Conservation (phyloP, 345 rosid species). For the Brassica carinata region DNA sequence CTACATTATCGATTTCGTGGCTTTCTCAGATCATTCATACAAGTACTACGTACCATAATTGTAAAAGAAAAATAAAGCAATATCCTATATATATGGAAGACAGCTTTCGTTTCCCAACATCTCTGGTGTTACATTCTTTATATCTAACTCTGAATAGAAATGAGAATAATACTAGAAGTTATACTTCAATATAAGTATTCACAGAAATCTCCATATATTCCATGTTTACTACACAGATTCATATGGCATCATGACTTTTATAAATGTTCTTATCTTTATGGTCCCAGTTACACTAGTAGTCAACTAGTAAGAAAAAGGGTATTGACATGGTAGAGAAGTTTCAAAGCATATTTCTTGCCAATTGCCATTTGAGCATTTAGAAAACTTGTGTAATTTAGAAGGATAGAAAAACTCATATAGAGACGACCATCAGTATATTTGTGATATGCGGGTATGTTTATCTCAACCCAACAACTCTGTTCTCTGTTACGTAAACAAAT, state of each 20-base stretch:
- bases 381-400: slow-evolving; percentile 1
- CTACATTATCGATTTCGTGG: background rate
- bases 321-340: background rate
- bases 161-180: background rate
- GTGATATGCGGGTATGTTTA: background rate
- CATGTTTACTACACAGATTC: slow-evolving; percentile 20
- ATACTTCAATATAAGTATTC: background rate
- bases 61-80: background rate
- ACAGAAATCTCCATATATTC: slow-evolving; percentile 30
- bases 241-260: slow-evolving; percentile 31
- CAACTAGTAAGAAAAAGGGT: slow-evolving; percentile 21
- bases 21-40: slow-evolving; percentile 7
- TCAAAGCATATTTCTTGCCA: slow-evolving; percentile 21
- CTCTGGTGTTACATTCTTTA: slow-evolving; percentile 14
- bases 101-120: slow-evolving; percentile 27
- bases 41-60: background rate
- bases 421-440: background rate
- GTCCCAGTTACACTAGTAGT: slow-evolving; percentile 33
- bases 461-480: background rate
- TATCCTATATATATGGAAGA: slow-evolving; percentile 6
- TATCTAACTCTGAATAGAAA: slow-evolving; percentile 10
- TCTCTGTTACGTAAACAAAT: background rate
- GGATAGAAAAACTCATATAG: background rate
- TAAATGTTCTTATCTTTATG: slow-evolving; percentile 32
- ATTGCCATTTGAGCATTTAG: slow-evolving; percentile 11